Evolutionary conservation across 768 basidiomycete species (phyloP).

Genomic region (Terana coerulea): DNA sequence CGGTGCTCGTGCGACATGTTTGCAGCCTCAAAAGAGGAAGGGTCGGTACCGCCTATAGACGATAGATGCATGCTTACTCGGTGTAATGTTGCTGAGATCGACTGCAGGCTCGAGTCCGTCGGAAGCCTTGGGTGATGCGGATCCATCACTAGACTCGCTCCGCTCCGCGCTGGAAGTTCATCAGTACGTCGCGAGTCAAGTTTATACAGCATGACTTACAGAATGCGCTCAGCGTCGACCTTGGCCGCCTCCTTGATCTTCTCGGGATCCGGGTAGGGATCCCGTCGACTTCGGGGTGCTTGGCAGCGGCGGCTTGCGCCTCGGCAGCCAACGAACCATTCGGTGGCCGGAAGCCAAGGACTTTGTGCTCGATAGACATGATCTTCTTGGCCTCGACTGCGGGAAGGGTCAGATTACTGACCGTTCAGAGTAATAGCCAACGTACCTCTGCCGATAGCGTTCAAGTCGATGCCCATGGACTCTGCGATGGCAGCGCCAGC

Average conservation of each 20-base stretch:
- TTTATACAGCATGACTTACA: constrained; percentile 10
- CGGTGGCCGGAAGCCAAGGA: constrained; percentile 34
- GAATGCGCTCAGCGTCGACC: constrained; percentile 24
- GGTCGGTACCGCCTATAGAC: too few species aligned
- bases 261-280: constrained; percentile 8
- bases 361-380: constrained; percentile 34
- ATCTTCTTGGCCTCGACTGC: constrained; percentile 29
- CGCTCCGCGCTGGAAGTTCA: too few species aligned
- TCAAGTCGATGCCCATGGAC: constrained; percentile 22
- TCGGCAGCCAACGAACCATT: constrained; percentile 33
- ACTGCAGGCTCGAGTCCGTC: too few species aligned
- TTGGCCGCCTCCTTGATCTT: constrained; percentile 24
- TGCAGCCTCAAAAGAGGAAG: too few species aligned
- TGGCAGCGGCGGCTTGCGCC: constrained; percentile 32
- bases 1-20: constrained; percentile 29
- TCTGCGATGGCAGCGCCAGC: constrained; percentile 17
- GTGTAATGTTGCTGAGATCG: constrained; percentile 20
- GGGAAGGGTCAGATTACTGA: background rate
- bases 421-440: background rate
- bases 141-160: too few species aligned
- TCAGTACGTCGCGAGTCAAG: too few species aligned
- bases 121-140: too few species aligned
- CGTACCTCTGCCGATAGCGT: constrained; percentile 21
- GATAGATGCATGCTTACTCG: too few species aligned
- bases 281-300: constrained; percentile 25